Evolutionary conservation across 805 yeast species (phyloP).

Genomic region (Lipomyces starkeyi): DNA sequence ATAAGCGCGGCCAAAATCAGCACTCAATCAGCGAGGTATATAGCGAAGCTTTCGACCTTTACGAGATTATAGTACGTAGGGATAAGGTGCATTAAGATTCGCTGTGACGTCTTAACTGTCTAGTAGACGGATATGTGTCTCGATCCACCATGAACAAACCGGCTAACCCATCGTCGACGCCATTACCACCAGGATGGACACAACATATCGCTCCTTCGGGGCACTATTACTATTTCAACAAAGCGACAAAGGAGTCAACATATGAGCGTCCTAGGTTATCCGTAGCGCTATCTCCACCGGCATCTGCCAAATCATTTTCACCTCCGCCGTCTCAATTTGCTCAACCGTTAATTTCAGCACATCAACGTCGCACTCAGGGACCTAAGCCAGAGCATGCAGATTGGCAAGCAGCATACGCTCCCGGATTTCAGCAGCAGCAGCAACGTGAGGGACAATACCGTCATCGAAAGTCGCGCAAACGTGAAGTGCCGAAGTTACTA

Average conservation of each 20-base stretch:
- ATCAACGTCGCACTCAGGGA: neutral
- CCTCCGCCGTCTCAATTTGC: neutral
- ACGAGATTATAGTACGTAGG: neutral
- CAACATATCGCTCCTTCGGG: conserved; percentile 51
- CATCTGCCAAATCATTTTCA: neutral
- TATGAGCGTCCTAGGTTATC: conserved; percentile 47
- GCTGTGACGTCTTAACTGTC: neutral
- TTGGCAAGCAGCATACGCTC: conserved; percentile 12
- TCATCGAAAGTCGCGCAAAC: conserved; percentile 18
- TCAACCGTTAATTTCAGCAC: neutral
- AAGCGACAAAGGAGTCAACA: conserved; percentile 49
- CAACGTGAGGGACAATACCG: conserved; percentile 4
- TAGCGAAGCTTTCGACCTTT: neutral
- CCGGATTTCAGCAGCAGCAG: conserved; percentile 11
- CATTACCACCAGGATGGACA: conserved; percentile 48
- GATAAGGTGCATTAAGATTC: neutral
- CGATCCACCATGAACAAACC: neutral
- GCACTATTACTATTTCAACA: conserved; percentile 50
- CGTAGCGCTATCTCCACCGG: neutral
- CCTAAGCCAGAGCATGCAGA: neutral
- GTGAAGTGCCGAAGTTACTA: conserved; percentile 24
- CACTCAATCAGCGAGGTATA: neutral
- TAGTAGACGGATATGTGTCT: neutral
- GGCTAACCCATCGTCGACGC: neutral
- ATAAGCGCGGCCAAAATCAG: neutral